phyloP scores from a whole-genome alignment of 192 early-diverging fungal genomes.

The Martensiomyces pterosporus region DNA sequence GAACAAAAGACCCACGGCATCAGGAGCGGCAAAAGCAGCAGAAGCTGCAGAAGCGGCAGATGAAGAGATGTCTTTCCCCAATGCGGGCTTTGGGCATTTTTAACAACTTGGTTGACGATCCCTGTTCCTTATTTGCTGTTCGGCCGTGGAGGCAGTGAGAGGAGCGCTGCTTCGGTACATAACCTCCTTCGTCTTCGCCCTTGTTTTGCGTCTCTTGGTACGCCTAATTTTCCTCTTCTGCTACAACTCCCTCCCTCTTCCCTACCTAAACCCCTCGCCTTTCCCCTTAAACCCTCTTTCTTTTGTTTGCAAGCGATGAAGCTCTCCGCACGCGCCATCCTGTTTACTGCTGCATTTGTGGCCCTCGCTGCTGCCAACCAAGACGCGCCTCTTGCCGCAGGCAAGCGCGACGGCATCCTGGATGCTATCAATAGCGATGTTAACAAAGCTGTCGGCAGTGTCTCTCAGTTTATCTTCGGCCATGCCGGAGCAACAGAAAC shows the following conservation, averaged over 20 bases:
- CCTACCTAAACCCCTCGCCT: not conserved
- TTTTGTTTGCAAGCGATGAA: conserved; percentile 9
- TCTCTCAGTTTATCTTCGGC: not conserved
- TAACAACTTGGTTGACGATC: too few relatives aligned
- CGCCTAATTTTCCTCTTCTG: not conserved
- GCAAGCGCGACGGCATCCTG: conserved; percentile 4
- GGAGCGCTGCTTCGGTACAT: too few relatives aligned
- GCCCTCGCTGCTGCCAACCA: conserved; percentile 3
- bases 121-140: too few relatives aligned
- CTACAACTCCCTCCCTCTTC: not conserved
- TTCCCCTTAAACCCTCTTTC: conserved; percentile 6
- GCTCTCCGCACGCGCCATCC: not conserved
- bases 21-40: too few relatives aligned
- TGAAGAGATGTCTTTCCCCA: too few relatives aligned
- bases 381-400: not conserved
- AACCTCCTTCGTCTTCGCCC: too few relatives aligned
- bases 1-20: too few relatives aligned
- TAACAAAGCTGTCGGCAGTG: conserved; percentile 2
- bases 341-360: conserved; percentile 13
- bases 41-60: too few relatives aligned
- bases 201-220: too few relatives aligned
- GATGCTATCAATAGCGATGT: not conserved
- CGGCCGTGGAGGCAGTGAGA: too few relatives aligned
- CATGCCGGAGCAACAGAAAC: not conserved
- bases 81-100: too few relatives aligned